phyloP scores from a whole-genome alignment of 1,139 yeast species.

The Debaryomycetaceae sp. region DNA sequence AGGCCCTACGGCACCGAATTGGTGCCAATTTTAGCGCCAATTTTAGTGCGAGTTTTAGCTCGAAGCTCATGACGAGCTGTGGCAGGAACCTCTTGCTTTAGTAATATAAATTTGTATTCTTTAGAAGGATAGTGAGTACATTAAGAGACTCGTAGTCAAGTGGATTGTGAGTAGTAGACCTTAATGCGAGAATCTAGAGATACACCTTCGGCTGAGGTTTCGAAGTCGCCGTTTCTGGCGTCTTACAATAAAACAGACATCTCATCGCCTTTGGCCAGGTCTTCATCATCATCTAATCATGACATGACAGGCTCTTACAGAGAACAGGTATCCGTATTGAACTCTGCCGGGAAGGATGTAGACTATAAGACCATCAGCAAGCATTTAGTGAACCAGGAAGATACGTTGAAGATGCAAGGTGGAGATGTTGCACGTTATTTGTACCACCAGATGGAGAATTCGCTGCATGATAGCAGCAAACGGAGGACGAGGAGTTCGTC shows the following conservation, averaged over 20 bases:
- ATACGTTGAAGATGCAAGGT: conserved; percentile 53
- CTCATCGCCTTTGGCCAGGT: not conserved
- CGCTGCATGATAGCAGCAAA: conserved; percentile 11
- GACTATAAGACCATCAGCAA: conserved; percentile 31
- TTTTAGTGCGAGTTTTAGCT: no score
- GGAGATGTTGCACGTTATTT: conserved; percentile 72
- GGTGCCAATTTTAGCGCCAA: no score
- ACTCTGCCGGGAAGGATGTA: conserved; percentile 18
- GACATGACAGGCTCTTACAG: conserved; percentile 9
- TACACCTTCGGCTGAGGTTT: not conserved
- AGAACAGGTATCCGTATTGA: conserved; percentile 24
- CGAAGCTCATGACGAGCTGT: no score
- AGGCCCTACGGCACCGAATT: not conserved
- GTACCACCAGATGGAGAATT: conserved; percentile 32
- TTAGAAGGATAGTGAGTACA: no score
- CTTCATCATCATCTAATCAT: not conserved
- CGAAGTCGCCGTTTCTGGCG: not conserved
- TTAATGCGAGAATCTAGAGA: not conserved
- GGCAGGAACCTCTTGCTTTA: not conserved
- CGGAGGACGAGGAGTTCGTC: conserved; percentile 38
- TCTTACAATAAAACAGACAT: not conserved
- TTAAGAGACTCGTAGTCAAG: no score
- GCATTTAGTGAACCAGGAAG: conserved; percentile 35
- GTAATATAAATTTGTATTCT: not conserved
- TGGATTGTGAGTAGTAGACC: not conserved